Evolutionary conservation across 768 basidiomycete genomes (phyloP).

Genomic region (Tylopilus sp.): DNA sequence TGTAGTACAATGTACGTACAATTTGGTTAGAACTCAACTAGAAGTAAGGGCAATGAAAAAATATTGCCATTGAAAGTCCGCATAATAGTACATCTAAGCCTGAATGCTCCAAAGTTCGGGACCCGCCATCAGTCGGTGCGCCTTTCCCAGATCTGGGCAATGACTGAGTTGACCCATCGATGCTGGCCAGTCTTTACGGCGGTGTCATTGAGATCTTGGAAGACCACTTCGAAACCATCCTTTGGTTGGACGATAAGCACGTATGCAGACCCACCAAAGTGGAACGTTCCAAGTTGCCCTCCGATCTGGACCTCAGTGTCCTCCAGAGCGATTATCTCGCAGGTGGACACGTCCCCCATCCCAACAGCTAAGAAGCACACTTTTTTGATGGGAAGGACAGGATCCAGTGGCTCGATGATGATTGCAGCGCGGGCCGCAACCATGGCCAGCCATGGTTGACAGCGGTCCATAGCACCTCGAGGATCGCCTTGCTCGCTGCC

Average conservation of each 20-base stretch:
- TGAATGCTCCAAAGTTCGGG: no score
- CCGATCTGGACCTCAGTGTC: neutral
- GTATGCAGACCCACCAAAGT: neutral
- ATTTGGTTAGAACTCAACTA: no score
- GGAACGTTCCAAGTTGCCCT: neutral
- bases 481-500: conserved; percentile 3
- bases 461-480: conserved; percentile 10
- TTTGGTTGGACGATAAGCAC: neutral
- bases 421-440: neutral
- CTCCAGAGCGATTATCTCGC: neutral
- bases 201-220: no score
- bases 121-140: no score
- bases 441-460: conserved; percentile 36
- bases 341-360: neutral
- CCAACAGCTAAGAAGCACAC: neutral
- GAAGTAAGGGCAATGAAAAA: no score
- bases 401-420: neutral
- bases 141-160: no score
- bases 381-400: neutral
- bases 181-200: no score
- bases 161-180: no score
- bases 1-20: no score
- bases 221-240: no score
- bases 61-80: no score
- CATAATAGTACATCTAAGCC: no score